Evolutionary conservation across 1,139 yeast genomes (phyloP).

Genomic region (Candida tropicalis): DNA sequence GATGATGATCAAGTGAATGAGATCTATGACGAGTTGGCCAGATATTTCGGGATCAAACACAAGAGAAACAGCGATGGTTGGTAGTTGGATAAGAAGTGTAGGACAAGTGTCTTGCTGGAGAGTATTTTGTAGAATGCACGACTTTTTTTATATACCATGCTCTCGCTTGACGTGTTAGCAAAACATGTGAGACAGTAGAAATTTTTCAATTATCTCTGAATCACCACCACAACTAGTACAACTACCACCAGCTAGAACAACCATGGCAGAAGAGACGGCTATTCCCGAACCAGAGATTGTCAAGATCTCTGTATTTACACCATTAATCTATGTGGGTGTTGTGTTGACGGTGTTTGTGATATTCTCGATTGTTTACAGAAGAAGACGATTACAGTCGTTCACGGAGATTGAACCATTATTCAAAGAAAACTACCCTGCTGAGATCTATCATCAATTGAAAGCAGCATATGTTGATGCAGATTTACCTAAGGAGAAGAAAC

Average conservation of each 20-base stretch:
- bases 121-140: neutral
- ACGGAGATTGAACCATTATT: conserved; percentile 69
- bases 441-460: conserved; percentile 63
- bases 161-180: conserved; percentile 5
- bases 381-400: conserved; percentile 56
- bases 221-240: neutral
- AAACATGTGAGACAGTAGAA: neutral
- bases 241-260: neutral
- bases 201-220: too few species aligned
- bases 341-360: conserved; percentile 68
- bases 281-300: conserved; percentile 18
- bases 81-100: conserved; percentile 26
- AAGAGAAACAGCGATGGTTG: conserved; percentile 57
- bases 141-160: neutral
- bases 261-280: conserved; percentile 17
- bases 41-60: conserved; percentile 63
- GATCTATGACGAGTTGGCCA: conserved; percentile 63
- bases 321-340: conserved; percentile 76
- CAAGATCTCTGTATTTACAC: conserved; percentile 80
- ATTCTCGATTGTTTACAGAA: conserved; percentile 75
- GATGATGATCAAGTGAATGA: conserved; percentile 41
- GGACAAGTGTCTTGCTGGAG: too few species aligned
- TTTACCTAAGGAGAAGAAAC: conserved; percentile 47
- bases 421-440: conserved; percentile 65
- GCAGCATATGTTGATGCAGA: conserved; percentile 44